phyloP scores from a whole-genome alignment of 805 yeast genomes.

The Tetrapisispora namnaoensis region DNA sequence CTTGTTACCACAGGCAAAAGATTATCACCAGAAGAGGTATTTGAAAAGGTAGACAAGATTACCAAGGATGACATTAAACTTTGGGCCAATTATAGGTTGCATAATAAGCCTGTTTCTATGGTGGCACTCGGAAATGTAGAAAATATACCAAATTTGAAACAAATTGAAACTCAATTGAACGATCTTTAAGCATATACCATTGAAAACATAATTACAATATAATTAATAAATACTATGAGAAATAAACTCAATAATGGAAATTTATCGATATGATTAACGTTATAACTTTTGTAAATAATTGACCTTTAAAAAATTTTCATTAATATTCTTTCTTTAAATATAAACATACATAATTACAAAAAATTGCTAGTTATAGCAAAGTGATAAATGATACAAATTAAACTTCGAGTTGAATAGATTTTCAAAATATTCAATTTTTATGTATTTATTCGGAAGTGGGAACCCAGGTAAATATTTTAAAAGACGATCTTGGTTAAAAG shows the following conservation, averaged over 20 bases:
- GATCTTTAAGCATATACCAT: neutral
- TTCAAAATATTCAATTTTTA: too few species aligned
- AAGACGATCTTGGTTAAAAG: neutral
- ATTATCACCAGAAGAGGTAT: conserved; percentile 38
- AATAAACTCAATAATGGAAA: neutral
- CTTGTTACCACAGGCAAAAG: conserved; percentile 81
- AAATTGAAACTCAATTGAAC: conserved; percentile 38
- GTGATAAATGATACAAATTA: neutral
- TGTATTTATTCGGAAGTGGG: too few species aligned
- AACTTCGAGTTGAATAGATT: neutral
- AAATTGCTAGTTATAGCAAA: neutral
- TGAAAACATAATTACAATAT: neutral
- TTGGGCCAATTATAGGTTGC: conserved; percentile 80
- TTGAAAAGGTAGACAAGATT: conserved; percentile 61
- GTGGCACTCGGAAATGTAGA: conserved; percentile 84
- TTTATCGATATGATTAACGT: too few species aligned
- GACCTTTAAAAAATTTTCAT: neutral
- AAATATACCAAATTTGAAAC: conserved; percentile 57
- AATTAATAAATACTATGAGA: neutral
- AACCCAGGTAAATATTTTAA: neutral
- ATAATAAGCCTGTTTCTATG: conserved; percentile 72
- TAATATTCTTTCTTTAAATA: too few species aligned
- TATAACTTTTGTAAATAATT: too few species aligned
- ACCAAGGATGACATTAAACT: conserved; percentile 67
- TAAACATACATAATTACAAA: neutral